A percentile compares a stretch with the other conserved stretches of the same genome.
phyloP scores from a whole-genome alignment of 805 yeast species.

The Yueomyces sp. region DNA sequence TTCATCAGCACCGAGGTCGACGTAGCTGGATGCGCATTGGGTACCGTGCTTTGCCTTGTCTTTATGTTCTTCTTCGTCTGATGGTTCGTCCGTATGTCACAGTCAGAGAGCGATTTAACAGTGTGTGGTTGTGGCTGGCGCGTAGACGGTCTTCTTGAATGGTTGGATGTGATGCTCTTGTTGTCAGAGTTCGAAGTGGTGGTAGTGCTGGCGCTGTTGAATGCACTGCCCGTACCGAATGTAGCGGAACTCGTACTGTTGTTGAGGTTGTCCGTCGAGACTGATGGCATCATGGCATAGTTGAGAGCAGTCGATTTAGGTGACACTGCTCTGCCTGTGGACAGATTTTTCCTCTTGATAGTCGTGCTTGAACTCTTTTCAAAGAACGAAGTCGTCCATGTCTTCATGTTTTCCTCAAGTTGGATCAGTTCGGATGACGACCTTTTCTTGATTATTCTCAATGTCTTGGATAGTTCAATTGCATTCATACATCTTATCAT shows the following conservation, averaged over 20 bases:
- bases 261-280: background rate
- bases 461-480: constrained; percentile 17
- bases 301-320: constrained; percentile 1
- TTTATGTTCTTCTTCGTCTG: background rate
- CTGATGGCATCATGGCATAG: constrained; percentile 1
- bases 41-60: background rate
- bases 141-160: background rate
- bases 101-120: background rate
- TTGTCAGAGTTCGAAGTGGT: background rate
- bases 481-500: constrained; percentile 28
- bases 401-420: constrained; percentile 2
- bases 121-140: background rate
- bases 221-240: too few relatives aligned
- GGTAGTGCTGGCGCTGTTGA: too few relatives aligned
- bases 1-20: background rate
- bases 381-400: background rate
- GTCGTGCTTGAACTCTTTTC: background rate
- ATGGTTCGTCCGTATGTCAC: too few relatives aligned
- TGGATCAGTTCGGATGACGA: constrained; percentile 2
- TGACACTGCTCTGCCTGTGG: background rate
- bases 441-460: constrained; percentile 10
- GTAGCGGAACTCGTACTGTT: too few relatives aligned
- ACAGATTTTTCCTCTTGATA: background rate
- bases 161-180: too few relatives aligned
- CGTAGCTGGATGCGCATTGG: background rate